Conservation (phyloP, 495 filamentous ascomycete genomes). For the Evansstolkia leycettana region DNA sequence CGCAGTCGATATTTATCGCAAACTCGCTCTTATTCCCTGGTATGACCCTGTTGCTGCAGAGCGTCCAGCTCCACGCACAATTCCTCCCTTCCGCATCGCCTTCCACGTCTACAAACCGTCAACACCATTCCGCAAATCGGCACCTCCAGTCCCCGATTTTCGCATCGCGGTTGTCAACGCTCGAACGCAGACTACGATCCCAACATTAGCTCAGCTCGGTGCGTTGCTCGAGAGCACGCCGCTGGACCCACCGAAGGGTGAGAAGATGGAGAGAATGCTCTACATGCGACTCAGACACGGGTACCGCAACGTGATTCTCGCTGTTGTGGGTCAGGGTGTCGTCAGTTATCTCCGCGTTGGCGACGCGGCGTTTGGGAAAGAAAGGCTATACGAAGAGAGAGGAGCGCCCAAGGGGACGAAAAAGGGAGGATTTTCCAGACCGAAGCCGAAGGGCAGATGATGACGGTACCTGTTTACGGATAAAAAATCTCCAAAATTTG, state of each 20-base stretch:
- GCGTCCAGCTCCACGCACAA: constrained; percentile 8
- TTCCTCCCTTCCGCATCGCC: constrained; percentile 51
- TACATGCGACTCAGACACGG: constrained; percentile 74
- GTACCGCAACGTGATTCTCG: constrained; percentile 70
- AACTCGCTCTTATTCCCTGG: constrained; percentile 60
- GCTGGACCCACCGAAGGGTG: constrained; percentile 42
- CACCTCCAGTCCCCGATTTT: constrained; percentile 69
- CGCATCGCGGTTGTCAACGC: constrained; percentile 69
- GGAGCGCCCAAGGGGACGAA: constrained; percentile 18
- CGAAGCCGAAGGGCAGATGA: constrained; percentile 26
- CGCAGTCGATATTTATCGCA: constrained; percentile 55
- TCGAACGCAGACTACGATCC: constrained; percentile 49
- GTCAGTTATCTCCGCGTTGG: constrained; percentile 73
- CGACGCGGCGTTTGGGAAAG: constrained; percentile 69
- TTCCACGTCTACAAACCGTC: constrained; percentile 72
- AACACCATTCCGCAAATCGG: constrained; percentile 59
- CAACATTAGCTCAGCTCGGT: constrained; percentile 57
- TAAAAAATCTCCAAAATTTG: neutral
- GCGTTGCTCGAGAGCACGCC: constrained; percentile 58
- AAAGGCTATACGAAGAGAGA: constrained; percentile 47
- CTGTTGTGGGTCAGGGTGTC: constrained; percentile 80
- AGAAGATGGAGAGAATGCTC: constrained; percentile 36
- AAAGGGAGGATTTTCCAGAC: constrained; percentile 16
- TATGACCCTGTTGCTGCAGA: constrained; percentile 43
- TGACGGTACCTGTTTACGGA: neutral